Percentiles rank a stretch among this genome's conserved stretches.
These are phyloP conservation scores for Globisporangium apiculatum DNA, from an alignment of 352 stramenopile species.

Conservation along the genomic window DNA sequence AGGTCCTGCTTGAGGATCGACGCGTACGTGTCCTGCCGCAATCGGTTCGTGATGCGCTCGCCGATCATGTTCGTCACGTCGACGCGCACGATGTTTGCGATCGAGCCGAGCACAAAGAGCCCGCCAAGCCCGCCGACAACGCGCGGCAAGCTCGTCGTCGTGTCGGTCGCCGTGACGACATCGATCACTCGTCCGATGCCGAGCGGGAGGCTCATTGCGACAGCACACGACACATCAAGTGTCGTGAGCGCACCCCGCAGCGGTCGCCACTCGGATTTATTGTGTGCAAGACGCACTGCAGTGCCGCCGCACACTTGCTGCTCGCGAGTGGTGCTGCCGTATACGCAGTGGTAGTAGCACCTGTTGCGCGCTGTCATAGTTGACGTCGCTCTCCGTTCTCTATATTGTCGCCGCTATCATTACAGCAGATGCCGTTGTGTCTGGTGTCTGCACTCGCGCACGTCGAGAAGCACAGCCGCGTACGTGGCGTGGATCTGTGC, in stretches of 20 bases:
- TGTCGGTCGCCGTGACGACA: conserved; percentile 41
- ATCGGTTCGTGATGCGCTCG: conserved; percentile 73
- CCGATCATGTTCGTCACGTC: conserved; percentile 79
- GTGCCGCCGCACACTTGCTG: conserved; percentile 11
- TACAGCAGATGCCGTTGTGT: not conserved
- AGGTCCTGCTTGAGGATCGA: conserved; percentile 85
- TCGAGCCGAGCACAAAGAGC: conserved; percentile 54
- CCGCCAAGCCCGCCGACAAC: conserved; percentile 52
- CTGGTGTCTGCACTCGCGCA: too few relatives aligned
- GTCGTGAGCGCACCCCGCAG: conserved; percentile 53
- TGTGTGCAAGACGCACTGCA: conserved; percentile 45
- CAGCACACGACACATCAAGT: conserved; percentile 56
- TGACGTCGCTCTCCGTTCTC: not conserved
- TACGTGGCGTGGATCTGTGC: not conserved
- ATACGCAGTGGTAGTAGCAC: too few relatives aligned
- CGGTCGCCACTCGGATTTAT: conserved; percentile 64
- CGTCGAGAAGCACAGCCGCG: not conserved
- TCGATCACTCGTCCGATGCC: conserved; percentile 83
- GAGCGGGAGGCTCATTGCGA: conserved; percentile 74
- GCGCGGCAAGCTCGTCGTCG: conserved; percentile 29
- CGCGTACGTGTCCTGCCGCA: conserved; percentile 72
- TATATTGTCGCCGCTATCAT: not conserved
- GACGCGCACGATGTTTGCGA: too few relatives aligned
- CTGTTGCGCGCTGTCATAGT: not conserved
- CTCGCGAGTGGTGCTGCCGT: not conserved